A percentile compares a stretch with the other conserved stretches of the same genome.
Evolutionary conservation across 352 stramenopile genomes (phyloP).

Genomic region (Phytophthora lateralis): DNA sequence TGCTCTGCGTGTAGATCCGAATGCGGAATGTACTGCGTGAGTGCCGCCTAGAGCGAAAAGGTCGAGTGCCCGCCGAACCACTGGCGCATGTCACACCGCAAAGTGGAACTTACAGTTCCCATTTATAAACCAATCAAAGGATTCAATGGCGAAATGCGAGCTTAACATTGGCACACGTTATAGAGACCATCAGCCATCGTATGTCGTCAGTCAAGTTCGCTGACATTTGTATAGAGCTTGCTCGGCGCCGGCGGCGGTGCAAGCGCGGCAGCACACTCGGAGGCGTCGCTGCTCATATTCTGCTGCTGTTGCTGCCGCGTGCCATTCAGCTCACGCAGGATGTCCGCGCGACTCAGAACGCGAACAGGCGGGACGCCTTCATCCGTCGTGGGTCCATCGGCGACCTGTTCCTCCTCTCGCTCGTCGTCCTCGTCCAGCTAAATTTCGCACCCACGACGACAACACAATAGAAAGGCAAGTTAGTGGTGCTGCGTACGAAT

Average conservation of each 20-base stretch:
- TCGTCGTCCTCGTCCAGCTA: constrained; percentile 28
- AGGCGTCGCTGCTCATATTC: not conserved
- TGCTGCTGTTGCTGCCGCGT: constrained; percentile 4
- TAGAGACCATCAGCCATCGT: constrained; percentile 16
- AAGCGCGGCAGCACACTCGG: not conserved
- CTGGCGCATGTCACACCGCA: constrained; percentile 11
- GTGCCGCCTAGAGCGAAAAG: constrained; percentile 9
- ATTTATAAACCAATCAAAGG: constrained; percentile 18
- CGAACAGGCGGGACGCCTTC: constrained; percentile 30
- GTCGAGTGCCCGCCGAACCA: too few relatives aligned
- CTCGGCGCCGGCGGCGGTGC: not conserved
- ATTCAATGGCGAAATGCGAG: not conserved
- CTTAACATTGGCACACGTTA: not conserved
- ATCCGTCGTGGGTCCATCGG: constrained; percentile 1
- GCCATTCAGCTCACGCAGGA: constrained; percentile 47
- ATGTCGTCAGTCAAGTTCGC: constrained; percentile 46
- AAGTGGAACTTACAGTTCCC: constrained; percentile 4
- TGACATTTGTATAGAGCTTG: constrained; percentile 42
- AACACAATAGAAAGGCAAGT: constrained; percentile 24
- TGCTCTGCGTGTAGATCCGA: too few relatives aligned
- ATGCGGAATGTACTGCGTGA: not conserved
- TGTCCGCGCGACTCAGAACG: constrained; percentile 58
- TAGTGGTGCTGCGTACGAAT: constrained; percentile 2
- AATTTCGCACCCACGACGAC: constrained; percentile 20
- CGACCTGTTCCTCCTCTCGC: constrained; percentile 1